A percentile compares a stretch with the other conserved stretches of the same genome.
Conservation (phyloP, 1,139 yeast species). For the Meyerozyma smithsonii region DNA sequence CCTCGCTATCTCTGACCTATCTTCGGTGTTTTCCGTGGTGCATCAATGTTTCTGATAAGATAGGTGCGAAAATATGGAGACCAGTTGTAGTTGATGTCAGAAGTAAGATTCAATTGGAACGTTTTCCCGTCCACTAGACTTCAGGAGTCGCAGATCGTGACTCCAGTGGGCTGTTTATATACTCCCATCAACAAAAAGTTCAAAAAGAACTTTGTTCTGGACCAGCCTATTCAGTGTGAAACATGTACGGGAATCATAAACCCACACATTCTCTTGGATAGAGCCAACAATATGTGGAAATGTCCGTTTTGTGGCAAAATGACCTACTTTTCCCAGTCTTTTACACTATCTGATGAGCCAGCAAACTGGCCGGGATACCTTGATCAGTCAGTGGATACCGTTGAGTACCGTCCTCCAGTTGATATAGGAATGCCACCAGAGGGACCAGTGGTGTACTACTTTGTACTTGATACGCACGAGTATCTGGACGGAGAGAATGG, state of each 20-base stretch:
- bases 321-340: conserved; percentile 18
- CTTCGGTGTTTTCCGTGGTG: background rate
- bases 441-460: conserved; percentile 15
- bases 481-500: conserved; percentile 2
- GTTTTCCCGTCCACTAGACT: conserved; percentile 41
- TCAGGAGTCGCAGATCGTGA: conserved; percentile 28
- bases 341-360: background rate
- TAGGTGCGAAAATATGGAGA: conserved; percentile 2
- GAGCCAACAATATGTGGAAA: conserved; percentile 33
- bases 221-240: conserved; percentile 19
- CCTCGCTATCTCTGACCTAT: too few relatives aligned
- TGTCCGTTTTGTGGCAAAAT: conserved; percentile 34
- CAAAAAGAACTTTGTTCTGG: conserved; percentile 5
- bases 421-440: conserved; percentile 13
- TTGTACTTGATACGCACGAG: conserved; percentile 29
- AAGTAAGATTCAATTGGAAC: conserved; percentile 52
- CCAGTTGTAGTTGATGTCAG: too few relatives aligned
- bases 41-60: conserved; percentile 1
- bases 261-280: conserved; percentile 27
- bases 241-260: conserved; percentile 27
- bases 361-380: conserved; percentile 1
- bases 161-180: conserved; percentile 37
- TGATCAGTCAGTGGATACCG: conserved; percentile 12
- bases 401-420: conserved; percentile 26
- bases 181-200: conserved; percentile 21